These are phyloP conservation scores for Triangularia setosa DNA, from an alignment of 2,329 filamentous ascomycete species.

Conservation along the genomic window DNA sequence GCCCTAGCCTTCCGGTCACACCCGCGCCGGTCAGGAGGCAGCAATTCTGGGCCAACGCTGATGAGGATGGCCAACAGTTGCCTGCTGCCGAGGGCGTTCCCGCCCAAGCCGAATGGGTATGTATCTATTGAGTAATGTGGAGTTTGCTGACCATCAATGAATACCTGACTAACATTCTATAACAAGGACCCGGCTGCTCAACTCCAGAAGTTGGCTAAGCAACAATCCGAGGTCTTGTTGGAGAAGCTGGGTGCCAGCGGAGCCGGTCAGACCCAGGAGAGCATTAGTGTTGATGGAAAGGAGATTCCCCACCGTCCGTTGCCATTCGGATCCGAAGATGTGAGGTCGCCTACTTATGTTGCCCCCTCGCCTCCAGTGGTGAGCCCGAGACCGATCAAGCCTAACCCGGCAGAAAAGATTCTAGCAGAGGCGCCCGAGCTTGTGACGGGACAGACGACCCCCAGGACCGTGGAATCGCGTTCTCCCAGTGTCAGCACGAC, in stretches of 20 bases:
- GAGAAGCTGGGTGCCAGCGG: constrained; percentile 43
- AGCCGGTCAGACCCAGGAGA: constrained; percentile 21
- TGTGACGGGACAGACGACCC: background rate
- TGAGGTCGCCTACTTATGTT: constrained; percentile 43
- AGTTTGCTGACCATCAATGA: constrained; percentile 49
- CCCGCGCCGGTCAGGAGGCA: constrained; percentile 72
- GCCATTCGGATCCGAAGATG: constrained; percentile 51
- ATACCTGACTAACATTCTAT: constrained; percentile 50
- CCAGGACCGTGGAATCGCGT: background rate
- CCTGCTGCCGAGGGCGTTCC: constrained; percentile 80
- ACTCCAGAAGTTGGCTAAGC: constrained; percentile 65
- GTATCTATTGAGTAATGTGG: constrained; percentile 57
- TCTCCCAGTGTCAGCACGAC: constrained; percentile 1
- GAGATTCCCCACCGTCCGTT: constrained; percentile 47
- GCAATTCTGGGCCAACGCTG: constrained; percentile 57
- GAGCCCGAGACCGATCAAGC: constrained; percentile 36
- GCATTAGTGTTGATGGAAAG: constrained; percentile 22
- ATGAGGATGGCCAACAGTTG: constrained; percentile 53
- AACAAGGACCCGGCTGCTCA: constrained; percentile 65
- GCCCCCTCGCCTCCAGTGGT: constrained; percentile 38
- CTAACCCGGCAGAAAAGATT: constrained; percentile 28
- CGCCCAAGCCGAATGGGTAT: constrained; percentile 89
- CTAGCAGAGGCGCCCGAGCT: constrained; percentile 22
- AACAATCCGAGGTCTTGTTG: constrained; percentile 61
- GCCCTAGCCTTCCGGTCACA: constrained; percentile 85